Evolutionary conservation across 2,329 filamentous ascomycete species (phyloP), one percentile per base, ranked within the genome.

Genomic region (Diaporthe amygdali): DNA sequence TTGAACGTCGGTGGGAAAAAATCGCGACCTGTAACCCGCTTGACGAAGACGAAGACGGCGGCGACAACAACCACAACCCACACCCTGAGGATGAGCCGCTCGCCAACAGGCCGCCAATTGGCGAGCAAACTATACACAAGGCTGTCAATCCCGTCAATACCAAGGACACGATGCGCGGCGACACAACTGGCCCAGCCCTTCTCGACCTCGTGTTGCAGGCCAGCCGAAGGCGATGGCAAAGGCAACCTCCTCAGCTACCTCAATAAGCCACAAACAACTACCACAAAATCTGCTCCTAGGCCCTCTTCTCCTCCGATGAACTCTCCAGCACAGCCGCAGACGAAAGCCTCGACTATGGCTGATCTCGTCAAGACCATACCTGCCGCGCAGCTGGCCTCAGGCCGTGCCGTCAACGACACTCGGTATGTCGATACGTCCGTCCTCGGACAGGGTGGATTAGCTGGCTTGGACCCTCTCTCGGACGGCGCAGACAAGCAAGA

Each of bases 81-180:
- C 37, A 46, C 9, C 17, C 27, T 17, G 9, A 70, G 15, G 66
- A 88, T 88, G 86, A 86, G 81, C 72, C 83, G 81, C 66, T 77
- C 82, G 76, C 78, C 84, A 63, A 77, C 80, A 75, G 82, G 79
- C 76, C 82, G 85, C 80, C 79, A 84, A 47, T 75, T 84, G 79
- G 84, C 82, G 76, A 82, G 81, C 73, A 77, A 81, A 59, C 74
- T 83, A 72, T 78, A 81, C 51, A 80, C 82, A 73, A 78, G 79
- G 5, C 76, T 84, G 15, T 46, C 70, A 52, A 46, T 47, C 2
- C 25, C 61, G 14, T 66, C 72, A 39, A 56, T 68, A 39, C 8
- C 70, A 25, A 34, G n/a, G 27, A 20, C 54, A 63, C 67, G 63
- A 73, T 72, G 72, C 56, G 63, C 63, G 39, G 32, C 72, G 30